phyloP scores from a whole-genome alignment of 1,284 basidiomycete species.

The Fomes fomentarius region DNA sequence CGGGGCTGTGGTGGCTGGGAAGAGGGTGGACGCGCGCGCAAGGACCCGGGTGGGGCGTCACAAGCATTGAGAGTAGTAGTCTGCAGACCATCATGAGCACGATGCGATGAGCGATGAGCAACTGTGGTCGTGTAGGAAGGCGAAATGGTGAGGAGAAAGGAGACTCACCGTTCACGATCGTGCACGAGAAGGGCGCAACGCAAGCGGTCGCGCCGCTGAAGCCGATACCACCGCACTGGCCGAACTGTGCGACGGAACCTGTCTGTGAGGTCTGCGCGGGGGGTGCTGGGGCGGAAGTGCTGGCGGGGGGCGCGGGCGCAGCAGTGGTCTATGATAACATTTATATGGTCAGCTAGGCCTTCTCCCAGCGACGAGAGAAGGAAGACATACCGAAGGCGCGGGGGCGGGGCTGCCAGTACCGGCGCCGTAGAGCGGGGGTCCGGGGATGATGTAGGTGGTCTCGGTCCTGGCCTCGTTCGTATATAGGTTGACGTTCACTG shows the following conservation, averaged over 20 bases:
- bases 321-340: background rate
- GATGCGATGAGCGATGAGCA: no score
- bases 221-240: slow-evolving; percentile 35
- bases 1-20: background rate
- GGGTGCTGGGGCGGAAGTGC: no score
- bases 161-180: slow-evolving; percentile 29
- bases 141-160: background rate
- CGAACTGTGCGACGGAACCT: slow-evolving; percentile 31
- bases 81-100: no score
- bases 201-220: slow-evolving; percentile 33
- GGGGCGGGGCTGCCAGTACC: slow-evolving; percentile 26
- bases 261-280: background rate
- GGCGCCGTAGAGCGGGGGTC: slow-evolving; percentile 41
- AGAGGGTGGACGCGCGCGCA: background rate
- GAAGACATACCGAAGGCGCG: background rate
- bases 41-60: slow-evolving; percentile 25
- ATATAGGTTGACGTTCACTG: slow-evolving; percentile 47
- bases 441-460: slow-evolving; percentile 46
- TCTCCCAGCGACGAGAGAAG: background rate
- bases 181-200: slow-evolving; percentile 32
- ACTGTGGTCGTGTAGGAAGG: no score
- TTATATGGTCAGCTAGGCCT: no score
- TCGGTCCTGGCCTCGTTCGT: slow-evolving; percentile 42
- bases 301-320: slow-evolving; percentile 12
- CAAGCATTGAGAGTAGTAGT: slow-evolving; percentile 49